Conservation (phyloP, 106 monocot genomes). For the Dactylorhiza incarnata region DNA sequence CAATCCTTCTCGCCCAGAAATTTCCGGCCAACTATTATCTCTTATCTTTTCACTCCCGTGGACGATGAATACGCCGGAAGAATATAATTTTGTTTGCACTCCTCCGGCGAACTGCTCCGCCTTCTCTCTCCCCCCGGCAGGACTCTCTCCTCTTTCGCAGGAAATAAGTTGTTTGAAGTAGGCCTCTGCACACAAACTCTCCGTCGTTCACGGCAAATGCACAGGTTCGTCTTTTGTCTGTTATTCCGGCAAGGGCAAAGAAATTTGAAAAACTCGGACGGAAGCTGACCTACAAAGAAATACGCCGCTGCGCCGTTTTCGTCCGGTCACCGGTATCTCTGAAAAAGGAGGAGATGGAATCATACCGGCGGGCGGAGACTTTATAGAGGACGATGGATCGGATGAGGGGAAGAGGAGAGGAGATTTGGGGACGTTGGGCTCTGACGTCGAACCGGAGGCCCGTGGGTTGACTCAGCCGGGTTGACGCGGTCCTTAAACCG, state of each 20-base stretch:
- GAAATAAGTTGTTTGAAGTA: neutral
- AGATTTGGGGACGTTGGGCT: constrained; percentile 4
- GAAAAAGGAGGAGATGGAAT: neutral
- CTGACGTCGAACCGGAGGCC: neutral
- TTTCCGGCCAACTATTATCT: neutral
- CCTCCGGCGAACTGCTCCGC: neutral
- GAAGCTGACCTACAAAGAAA: neutral
- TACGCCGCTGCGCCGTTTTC: neutral
- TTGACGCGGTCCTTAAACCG: neutral
- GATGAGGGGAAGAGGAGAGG: neutral
- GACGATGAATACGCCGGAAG: neutral
- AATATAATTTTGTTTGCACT: neutral
- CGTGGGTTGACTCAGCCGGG: neutral
- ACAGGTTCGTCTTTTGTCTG: neutral
- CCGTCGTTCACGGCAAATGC: neutral
- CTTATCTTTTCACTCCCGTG: neutral
- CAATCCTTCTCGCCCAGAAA: neutral
- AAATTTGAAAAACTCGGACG: neutral
- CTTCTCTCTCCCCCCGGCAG: neutral
- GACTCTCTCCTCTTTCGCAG: neutral
- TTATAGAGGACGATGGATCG: constrained; percentile 2
- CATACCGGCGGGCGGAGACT: neutral
- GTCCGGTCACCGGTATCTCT: neutral
- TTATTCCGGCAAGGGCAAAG: neutral
- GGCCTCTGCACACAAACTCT: neutral